These are phyloP conservation scores for Paracoccidioides lutzii DNA, from an alignment of 2,329 filamentous ascomycete species.

Conservation along the genomic window DNA sequence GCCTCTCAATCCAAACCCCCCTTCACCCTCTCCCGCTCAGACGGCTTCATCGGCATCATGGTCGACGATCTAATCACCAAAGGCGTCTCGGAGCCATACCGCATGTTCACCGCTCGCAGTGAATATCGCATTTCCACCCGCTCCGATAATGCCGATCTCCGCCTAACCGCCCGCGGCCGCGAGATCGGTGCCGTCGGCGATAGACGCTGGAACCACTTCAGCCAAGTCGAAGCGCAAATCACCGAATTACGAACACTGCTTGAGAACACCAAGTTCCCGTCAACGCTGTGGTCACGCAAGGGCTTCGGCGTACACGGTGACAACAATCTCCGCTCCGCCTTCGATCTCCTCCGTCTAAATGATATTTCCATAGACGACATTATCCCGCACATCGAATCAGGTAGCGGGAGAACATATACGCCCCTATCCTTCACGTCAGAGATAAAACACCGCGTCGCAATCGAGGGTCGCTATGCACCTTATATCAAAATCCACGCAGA, in stretches of 20 bases:
- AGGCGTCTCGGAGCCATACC: slow-evolving; percentile 90
- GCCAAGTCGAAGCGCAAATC: slow-evolving; percentile 53
- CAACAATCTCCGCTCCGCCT: slow-evolving; percentile 52
- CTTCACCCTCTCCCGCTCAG: slow-evolving; percentile 61
- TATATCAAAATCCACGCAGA: slow-evolving; percentile 64
- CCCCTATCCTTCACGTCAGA: slow-evolving; percentile 37
- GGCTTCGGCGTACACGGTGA: slow-evolving; percentile 60
- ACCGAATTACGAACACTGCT: slow-evolving; percentile 52
- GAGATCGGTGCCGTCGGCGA: slow-evolving; percentile 68
- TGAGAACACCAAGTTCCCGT: slow-evolving; percentile 43
- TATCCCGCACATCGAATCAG: slow-evolving; percentile 36
- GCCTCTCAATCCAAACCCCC: slow-evolving; percentile 52
- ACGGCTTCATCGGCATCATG: slow-evolving; percentile 97
- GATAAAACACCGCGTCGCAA: slow-evolving; percentile 57
- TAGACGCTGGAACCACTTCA: slow-evolving; percentile 59
- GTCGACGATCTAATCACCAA: slow-evolving; percentile 96
- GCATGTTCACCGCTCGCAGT: slow-evolving; percentile 94
- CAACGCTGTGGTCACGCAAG: slow-evolving; percentile 52
- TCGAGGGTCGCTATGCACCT: slow-evolving; percentile 77
- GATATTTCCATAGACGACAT: slow-evolving; percentile 48
- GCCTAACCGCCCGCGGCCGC: slow-evolving; percentile 68
- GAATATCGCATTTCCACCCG: slow-evolving; percentile 90
- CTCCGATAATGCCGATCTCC: slow-evolving; percentile 83
- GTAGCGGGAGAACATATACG: slow-evolving; percentile 29
- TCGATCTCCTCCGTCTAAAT: slow-evolving; percentile 64